phyloP scores from a whole-genome alignment of 139 green algal genomes.

The Micractinium sp. region DNA sequence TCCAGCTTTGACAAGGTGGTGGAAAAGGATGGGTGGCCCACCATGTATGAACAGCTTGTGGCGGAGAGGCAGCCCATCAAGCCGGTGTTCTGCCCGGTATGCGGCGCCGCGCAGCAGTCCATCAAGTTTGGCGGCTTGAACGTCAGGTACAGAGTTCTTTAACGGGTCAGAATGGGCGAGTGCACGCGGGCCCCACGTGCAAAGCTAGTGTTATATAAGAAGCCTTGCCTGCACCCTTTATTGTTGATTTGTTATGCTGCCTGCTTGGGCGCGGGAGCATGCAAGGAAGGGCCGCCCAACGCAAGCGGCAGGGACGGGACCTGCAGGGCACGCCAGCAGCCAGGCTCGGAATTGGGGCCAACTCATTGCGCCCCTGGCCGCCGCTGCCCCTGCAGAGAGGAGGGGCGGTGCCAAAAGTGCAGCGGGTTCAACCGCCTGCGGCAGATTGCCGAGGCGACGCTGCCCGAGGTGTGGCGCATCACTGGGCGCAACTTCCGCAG shows the following conservation, averaged over 20 bases:
- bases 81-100: slow-evolving; percentile 20
- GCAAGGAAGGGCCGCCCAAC: no score
- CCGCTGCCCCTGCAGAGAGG: neutral
- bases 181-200: no score
- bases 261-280: no score
- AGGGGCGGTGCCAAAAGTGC: slow-evolving; percentile 6
- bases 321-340: neutral
- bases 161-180: neutral
- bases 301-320: no score
- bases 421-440: slow-evolving; percentile 27
- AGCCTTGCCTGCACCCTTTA: no score
- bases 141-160: neutral
- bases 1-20: neutral
- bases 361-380: neutral
- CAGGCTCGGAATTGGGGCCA: neutral
- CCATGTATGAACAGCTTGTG: slow-evolving; percentile 15
- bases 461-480: slow-evolving; percentile 20
- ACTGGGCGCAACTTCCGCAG: neutral
- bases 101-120: slow-evolving; percentile 1
- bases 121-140: slow-evolving; percentile 2
- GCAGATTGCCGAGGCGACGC: neutral
- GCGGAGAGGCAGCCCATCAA: neutral
- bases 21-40: slow-evolving; percentile 22
- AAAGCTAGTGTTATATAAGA: no score
- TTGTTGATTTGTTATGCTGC: neutral